Evolutionary conservation across 305 asterid species (phyloP), one percentile per base, ranked within the genome.

Genomic region (Fraxinus sp.): DNA sequence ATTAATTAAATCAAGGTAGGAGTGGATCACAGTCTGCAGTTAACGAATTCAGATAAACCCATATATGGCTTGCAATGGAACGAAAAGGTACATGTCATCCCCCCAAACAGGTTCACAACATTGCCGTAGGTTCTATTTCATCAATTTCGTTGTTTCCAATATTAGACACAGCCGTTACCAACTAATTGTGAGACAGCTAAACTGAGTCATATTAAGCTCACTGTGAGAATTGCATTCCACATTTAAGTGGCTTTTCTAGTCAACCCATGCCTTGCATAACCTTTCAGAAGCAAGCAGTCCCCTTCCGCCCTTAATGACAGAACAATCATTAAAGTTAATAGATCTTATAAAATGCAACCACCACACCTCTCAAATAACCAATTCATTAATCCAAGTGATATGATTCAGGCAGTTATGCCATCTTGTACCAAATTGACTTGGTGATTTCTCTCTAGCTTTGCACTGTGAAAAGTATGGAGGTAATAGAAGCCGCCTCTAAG

Each of bases 161-260:
- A 26, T 62, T 41, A 39, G 73, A 37, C 81, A 71, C 44, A 11
- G 22, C 32, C 66, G 80, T n/a, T 49, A 82, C 75, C 44, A 78
- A 76, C 22, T 55, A 79, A 24, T 73, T 36, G 46, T 79, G 76
- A 4, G 18, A 72, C 76, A 55, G 68, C 49, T 11, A 22, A 30
- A 46, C 66, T 11, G 74, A 76, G 78, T 66, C 44, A 66, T 26
- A 68, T 39, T 37, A 37, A 39, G 49, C 39, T 68, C 74, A 13
- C 36, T 24, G 18, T 22, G 9, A n/a, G 10, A 68, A 68, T 28
- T 68, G 74, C 36, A 68, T 68, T 28, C 74, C 39, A 68, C 36
- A 13, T 68, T 68, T 28, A 68, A 68, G 39, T 68, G 74, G 39
- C 74, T 28, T 28, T 59, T 28, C 20, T 28, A 26, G 10, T 11